Percentiles rank a stretch among this genome's conserved stretches.
Evolutionary conservation across 2,329 filamentous ascomycete species (phyloP).

Genomic region (Paracoccidioides lutzii): DNA sequence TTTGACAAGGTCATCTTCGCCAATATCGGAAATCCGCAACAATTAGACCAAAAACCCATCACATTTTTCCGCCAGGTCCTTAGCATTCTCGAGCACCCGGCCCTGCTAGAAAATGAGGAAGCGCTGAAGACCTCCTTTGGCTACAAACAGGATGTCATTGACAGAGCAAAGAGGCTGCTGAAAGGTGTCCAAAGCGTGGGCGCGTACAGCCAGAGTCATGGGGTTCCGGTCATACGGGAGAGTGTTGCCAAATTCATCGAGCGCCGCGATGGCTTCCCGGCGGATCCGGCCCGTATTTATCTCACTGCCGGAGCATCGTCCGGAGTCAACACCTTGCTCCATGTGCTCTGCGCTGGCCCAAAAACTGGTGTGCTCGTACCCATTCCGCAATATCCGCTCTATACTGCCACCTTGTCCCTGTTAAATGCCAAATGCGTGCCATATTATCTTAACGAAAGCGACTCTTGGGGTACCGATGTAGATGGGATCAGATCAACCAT

Average conservation of each 20-base stretch:
- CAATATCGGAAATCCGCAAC: slow-evolving; percentile 98
- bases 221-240: slow-evolving; percentile 72
- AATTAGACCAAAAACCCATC: slow-evolving; percentile 97
- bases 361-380: slow-evolving; percentile 79
- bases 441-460: slow-evolving; percentile 81
- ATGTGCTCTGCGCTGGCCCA: slow-evolving; percentile 68
- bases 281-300: slow-evolving; percentile 71
- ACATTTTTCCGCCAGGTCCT: slow-evolving; percentile 98
- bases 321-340: slow-evolving; percentile 84
- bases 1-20: slow-evolving; percentile 88
- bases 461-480: slow-evolving; percentile 78
- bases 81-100: slow-evolving; percentile 82
- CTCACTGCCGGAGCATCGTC: slow-evolving; percentile 84
- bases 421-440: slow-evolving; percentile 79
- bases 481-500: slow-evolving; percentile 62
- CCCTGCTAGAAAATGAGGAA: slow-evolving; percentile 68
- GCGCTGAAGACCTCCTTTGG: slow-evolving; percentile 62
- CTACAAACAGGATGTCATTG: slow-evolving; percentile 82
- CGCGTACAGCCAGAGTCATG: slow-evolving; percentile 90
- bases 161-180: slow-evolving; percentile 67
- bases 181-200: slow-evolving; percentile 80
- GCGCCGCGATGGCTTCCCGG: slow-evolving; percentile 76
- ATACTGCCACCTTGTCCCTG: slow-evolving; percentile 81
- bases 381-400: slow-evolving; percentile 95
- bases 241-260: slow-evolving; percentile 90